Evolutionary conservation across 352 stramenopile species (phyloP).

Genomic region (Phytophthora crassamura): DNA sequence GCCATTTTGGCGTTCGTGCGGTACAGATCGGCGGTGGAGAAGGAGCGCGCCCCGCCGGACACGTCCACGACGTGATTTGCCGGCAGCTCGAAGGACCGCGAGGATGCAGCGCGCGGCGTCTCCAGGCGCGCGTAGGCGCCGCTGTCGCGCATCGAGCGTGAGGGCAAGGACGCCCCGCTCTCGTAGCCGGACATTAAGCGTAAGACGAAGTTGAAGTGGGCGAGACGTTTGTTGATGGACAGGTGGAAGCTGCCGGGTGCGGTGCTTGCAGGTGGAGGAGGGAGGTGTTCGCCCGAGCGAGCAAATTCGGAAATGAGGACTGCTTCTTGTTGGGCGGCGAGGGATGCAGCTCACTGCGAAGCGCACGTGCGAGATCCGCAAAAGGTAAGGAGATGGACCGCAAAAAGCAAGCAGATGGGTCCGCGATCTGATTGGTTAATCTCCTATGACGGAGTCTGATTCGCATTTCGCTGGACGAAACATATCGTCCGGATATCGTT

Average conservation of each 20-base stretch:
- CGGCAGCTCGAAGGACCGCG: slow-evolving; percentile 26
- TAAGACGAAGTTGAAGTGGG: background rate
- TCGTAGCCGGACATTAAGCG: slow-evolving; percentile 45
- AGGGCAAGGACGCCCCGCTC: slow-evolving; percentile 36
- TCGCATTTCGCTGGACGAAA: slow-evolving; percentile 36
- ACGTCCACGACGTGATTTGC: slow-evolving; percentile 36
- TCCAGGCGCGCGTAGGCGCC: slow-evolving; percentile 31
- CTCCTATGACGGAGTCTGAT: slow-evolving; percentile 31
- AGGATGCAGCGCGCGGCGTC: slow-evolving; percentile 27
- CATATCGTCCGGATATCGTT: background rate
- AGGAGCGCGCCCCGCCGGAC: slow-evolving; percentile 31
- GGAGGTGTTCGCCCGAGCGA: slow-evolving; percentile 25
- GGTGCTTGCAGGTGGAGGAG: background rate
- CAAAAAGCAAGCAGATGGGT: slow-evolving; percentile 23
- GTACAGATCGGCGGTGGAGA: slow-evolving; percentile 41
- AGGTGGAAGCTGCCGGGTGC: background rate
- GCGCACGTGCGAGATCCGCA: slow-evolving; percentile 24
- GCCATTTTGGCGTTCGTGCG: slow-evolving; percentile 36
- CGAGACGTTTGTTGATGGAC: too few relatives aligned
- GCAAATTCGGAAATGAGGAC: slow-evolving; percentile 38
- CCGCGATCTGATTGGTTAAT: slow-evolving; percentile 31
- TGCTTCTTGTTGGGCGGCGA: slow-evolving; percentile 8
- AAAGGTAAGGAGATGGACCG: slow-evolving; percentile 15
- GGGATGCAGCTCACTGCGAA: slow-evolving; percentile 42
- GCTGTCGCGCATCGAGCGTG: slow-evolving; percentile 35